phyloP scores from a whole-genome alignment of 441 rosid species.

The Cnidoscolus chayamansa region DNA sequence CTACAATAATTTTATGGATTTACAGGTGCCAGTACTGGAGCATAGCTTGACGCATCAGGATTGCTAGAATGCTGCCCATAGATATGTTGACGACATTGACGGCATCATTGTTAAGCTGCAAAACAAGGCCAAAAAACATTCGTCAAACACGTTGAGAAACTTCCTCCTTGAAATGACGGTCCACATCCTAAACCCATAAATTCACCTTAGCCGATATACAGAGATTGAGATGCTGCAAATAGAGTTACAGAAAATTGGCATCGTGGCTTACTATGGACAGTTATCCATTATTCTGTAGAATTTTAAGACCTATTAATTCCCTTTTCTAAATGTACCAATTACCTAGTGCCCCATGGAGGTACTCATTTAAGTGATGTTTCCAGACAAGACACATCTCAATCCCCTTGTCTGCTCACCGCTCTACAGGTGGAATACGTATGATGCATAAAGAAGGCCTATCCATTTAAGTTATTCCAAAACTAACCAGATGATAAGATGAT shows the following conservation, averaged over 20 bases:
- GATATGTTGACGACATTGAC: constrained; percentile 87
- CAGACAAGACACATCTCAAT: not conserved
- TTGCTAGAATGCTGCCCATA: constrained; percentile 74
- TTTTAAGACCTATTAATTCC: not conserved
- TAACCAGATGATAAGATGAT: not conserved
- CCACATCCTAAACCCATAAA: not conserved
- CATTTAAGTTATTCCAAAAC: not conserved
- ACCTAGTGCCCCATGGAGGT: not conserved
- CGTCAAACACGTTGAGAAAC: not conserved
- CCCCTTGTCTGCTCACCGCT: not conserved
- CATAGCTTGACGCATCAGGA: constrained; percentile 65
- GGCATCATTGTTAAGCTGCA: constrained; percentile 90
- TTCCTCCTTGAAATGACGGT: not conserved
- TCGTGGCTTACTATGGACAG: not conserved
- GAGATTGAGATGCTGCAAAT: not conserved
- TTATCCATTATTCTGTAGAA: not conserved
- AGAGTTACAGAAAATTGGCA: not conserved
- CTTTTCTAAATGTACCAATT: not conserved
- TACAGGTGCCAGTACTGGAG: constrained; percentile 40
- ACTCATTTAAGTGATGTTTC: not conserved
- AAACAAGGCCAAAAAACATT: not conserved
- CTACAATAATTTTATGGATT: constrained; percentile 5
- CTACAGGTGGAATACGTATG: not conserved
- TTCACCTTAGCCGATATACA: not conserved
- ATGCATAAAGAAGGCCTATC: not conserved